Percentiles rank a stretch among this genome's conserved stretches.
Evolutionary conservation across 2,329 filamentous ascomycete genomes (phyloP).

Genomic region (Biscogniauxia marginata): DNA sequence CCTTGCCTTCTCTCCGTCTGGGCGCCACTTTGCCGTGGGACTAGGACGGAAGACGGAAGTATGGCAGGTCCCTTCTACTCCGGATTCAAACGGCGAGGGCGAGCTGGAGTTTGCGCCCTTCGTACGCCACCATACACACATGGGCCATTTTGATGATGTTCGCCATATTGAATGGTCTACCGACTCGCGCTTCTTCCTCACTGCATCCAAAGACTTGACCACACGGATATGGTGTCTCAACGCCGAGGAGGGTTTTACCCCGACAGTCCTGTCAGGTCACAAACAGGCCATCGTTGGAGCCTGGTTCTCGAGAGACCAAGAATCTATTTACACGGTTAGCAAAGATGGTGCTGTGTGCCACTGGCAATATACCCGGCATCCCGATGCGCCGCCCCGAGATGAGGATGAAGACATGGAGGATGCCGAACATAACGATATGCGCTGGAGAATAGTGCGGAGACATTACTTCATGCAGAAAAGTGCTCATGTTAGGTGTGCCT

Average conservation of each 20-base stretch:
- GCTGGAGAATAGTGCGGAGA: slow-evolving; percentile 87
- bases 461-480: slow-evolving; percentile 94
- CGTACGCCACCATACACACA: slow-evolving; percentile 80
- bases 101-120: slow-evolving; percentile 95
- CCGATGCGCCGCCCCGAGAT: slow-evolving; percentile 51
- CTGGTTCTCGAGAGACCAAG: slow-evolving; percentile 95
- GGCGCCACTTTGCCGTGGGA: slow-evolving; percentile 85
- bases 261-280: slow-evolving; percentile 88
- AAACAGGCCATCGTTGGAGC: slow-evolving; percentile 87
- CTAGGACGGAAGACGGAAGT: slow-evolving; percentile 87
- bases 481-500: slow-evolving; percentile 83
- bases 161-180: slow-evolving; percentile 90
- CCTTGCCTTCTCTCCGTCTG: slow-evolving; percentile 87
- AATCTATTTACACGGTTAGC: slow-evolving; percentile 93
- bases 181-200: slow-evolving; percentile 94
- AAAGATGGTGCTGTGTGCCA: slow-evolving; percentile 96
- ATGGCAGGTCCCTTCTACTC: slow-evolving; percentile 92
- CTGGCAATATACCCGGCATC: slow-evolving; percentile 76
- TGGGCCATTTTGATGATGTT: slow-evolving; percentile 85
- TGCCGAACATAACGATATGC: slow-evolving; percentile 65
- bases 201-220: slow-evolving; percentile 86
- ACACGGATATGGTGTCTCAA: slow-evolving; percentile 93
- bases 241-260: slow-evolving; percentile 80
- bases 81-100: slow-evolving; percentile 73
- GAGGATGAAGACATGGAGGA: slow-evolving; percentile 60